These are phyloP conservation scores for Mycena galericulata DNA, from an alignment of 768 basidiomycete species.

Conservation along the genomic window DNA sequence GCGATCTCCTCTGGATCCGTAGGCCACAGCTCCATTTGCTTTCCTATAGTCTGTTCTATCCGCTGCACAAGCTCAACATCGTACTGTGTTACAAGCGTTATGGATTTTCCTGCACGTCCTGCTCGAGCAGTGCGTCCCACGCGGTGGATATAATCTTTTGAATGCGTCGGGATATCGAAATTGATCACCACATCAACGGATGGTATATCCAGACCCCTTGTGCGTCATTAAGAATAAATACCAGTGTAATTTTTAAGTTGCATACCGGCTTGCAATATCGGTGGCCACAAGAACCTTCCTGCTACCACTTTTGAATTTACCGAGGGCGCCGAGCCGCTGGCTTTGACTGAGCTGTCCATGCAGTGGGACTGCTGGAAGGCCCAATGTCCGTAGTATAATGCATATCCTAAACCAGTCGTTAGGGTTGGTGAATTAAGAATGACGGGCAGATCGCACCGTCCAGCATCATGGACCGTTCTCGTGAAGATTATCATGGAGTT, in stretches of 20 bases:
- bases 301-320: constrained; percentile 96
- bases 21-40: constrained; percentile 91
- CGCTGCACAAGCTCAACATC: constrained; percentile 97
- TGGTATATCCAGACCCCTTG: constrained; percentile 94
- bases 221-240: background rate
- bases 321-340: constrained; percentile 90
- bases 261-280: constrained; percentile 92
- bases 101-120: constrained; percentile 95
- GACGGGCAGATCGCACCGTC: constrained; percentile 61
- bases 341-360: constrained; percentile 97
- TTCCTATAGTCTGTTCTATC: constrained; percentile 92
- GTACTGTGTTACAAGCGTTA: constrained; percentile 98
- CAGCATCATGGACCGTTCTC: constrained; percentile 93
- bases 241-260: constrained; percentile 24
- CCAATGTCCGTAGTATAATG: constrained; percentile 89
- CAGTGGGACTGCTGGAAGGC: constrained; percentile 94
- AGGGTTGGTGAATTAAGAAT: background rate
- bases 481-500: constrained; percentile 98
- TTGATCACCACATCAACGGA: constrained; percentile 97
- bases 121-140: constrained; percentile 98
- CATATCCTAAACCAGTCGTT: constrained; percentile 66
- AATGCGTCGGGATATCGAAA: constrained; percentile 97
- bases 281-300: constrained; percentile 93
- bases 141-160: constrained; percentile 99
- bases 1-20: constrained; percentile 91